Percentiles rank a stretch among this genome's conserved stretches.
phyloP scores from a whole-genome alignment of 805 yeast genomes.

The Candida nitratophila region DNA sequence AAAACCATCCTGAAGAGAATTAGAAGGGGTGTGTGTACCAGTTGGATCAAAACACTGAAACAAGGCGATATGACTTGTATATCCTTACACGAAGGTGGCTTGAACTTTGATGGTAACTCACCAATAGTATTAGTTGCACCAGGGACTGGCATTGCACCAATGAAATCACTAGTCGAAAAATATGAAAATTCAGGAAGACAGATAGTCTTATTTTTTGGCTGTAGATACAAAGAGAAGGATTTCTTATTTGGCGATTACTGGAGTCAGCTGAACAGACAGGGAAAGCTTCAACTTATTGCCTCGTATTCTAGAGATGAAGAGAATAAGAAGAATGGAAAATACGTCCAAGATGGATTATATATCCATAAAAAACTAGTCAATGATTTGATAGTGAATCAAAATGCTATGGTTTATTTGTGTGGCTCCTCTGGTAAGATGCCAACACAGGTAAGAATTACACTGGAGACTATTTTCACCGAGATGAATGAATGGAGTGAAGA shows the following conservation, averaged over 20 bases:
- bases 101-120: slow-evolving; percentile 10
- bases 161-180: slow-evolving; percentile 59
- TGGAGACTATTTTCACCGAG: slow-evolving; percentile 53
- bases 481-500: slow-evolving; percentile 32
- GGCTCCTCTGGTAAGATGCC: slow-evolving; percentile 98
- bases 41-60: slow-evolving; percentile 52
- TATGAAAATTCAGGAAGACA: slow-evolving; percentile 19
- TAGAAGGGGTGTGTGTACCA: slow-evolving; percentile 77
- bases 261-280: slow-evolving; percentile 27
- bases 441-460: slow-evolving; percentile 71
- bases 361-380: slow-evolving; percentile 40
- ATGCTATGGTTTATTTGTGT: slow-evolving; percentile 72
- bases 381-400: slow-evolving; percentile 42
- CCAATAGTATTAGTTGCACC: slow-evolving; percentile 79
- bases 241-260: slow-evolving; percentile 56
- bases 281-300: slow-evolving; percentile 33
- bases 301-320: slow-evolving; percentile 43
- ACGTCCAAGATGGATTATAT: slow-evolving; percentile 74
- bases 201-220: slow-evolving; percentile 66
- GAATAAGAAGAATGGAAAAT: slow-evolving; percentile 22
- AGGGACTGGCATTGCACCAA: slow-evolving; percentile 96
- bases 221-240: slow-evolving; percentile 60
- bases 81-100: slow-evolving; percentile 39
- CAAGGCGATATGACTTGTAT: slow-evolving; percentile 45
- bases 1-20: slow-evolving; percentile 70